Evolutionary conservation across 192 early-diverging fungal species (phyloP).

Genomic region (Coemansia sp.): DNA sequence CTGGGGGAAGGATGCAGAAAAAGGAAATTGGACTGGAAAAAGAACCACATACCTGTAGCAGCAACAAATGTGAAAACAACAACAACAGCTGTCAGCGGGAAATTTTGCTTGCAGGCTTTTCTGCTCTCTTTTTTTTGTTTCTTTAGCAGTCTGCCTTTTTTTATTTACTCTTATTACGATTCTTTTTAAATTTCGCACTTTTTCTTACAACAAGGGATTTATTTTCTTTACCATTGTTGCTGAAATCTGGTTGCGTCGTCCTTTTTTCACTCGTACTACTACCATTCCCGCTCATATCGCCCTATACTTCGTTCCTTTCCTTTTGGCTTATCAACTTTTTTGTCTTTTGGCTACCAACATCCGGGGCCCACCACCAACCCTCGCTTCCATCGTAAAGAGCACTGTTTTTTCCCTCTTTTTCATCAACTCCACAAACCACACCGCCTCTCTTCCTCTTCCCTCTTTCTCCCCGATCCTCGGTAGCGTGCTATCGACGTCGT

Average conservation of each 20-base stretch:
- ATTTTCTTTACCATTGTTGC: not conserved
- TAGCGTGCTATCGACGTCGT: not conserved
- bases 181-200: constrained; percentile 6
- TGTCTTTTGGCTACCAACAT: not conserved
- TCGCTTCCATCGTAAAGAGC: not conserved
- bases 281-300: not conserved
- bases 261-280: not conserved
- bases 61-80: not conserved
- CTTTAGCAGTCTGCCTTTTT: constrained; percentile 1
- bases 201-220: constrained; percentile 1
- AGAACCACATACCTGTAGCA: not conserved
- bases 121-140: not conserved
- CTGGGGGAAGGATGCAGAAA: not conserved
- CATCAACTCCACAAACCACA: constrained; percentile 1
- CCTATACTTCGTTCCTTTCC: not conserved
- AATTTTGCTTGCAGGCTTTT: not conserved
- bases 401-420: constrained; percentile 4
- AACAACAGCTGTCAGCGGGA: not conserved
- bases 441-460: not conserved
- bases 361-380: not conserved
- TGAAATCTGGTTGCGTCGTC: not conserved
- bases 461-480: not conserved
- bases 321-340: not conserved
- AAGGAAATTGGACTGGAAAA: not conserved
- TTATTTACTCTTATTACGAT: constrained; percentile 10